Conservation (phyloP, 192 early-diverging fungal genomes). For the Coemansia sp. region DNA sequence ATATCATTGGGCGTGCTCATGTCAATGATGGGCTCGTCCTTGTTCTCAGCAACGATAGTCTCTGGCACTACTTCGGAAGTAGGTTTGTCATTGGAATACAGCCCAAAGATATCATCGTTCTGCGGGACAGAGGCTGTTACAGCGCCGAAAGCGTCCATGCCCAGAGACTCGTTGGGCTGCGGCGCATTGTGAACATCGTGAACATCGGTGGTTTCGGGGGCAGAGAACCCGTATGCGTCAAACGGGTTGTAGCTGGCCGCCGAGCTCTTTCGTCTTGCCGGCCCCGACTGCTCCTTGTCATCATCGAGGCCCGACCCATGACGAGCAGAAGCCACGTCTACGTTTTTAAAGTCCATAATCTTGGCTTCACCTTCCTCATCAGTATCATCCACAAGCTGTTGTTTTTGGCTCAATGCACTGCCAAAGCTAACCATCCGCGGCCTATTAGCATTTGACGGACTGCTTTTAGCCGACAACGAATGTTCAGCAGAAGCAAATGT, state of each 20-base stretch:
- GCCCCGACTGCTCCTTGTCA: neutral
- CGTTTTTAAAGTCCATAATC: conserved; percentile 14
- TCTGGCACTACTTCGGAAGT: neutral
- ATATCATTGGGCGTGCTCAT: neutral
- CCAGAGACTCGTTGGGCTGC: neutral
- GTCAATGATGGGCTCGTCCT: neutral
- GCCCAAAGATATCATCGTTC: neutral
- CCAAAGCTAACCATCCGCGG: conserved; percentile 9
- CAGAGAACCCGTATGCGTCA: conserved; percentile 1
- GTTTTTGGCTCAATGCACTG: neutral
- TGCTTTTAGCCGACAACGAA: neutral
- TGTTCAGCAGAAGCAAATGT: neutral
- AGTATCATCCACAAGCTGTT: neutral
- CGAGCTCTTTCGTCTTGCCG: conserved; percentile 3
- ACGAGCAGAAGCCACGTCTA: neutral
- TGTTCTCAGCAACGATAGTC: neutral
- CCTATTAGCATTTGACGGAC: neutral
- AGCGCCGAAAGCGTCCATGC: neutral
- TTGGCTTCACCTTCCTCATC: conserved; percentile 3
- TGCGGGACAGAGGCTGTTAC: neutral
- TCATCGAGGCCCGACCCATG: neutral
- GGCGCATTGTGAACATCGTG: neutral
- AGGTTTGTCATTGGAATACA: neutral
- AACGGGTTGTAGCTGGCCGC: conserved; percentile 5
- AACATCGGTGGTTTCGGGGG: neutral